A percentile compares a stretch with the other conserved stretches of the same genome.
These are phyloP conservation scores for Didymellaceae sp. DNA, from an alignment of 2,329 filamentous ascomycete genomes.

Conservation along the genomic window DNA sequence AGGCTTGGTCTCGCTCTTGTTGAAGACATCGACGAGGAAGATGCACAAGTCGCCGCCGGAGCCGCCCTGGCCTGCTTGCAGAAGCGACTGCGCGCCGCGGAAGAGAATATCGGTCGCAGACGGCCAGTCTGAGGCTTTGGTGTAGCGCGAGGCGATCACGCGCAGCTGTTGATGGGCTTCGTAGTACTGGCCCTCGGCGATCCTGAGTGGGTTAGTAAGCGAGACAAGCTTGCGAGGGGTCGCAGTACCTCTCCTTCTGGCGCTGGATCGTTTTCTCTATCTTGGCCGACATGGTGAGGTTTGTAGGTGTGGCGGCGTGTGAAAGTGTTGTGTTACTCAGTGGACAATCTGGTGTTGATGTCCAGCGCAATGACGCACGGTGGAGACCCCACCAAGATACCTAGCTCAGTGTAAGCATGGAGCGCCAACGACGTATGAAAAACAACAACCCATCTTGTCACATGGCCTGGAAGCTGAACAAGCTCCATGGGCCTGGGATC, in stretches of 20 bases:
- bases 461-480: too few species aligned
- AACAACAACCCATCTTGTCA: too few species aligned
- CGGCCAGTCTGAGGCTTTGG: constrained; percentile 83
- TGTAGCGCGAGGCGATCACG: constrained; percentile 91
- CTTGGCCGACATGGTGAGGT: constrained; percentile 51
- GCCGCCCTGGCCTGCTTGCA: constrained; percentile 91
- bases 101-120: constrained; percentile 87
- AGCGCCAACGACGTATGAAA: too few species aligned
- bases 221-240: not conserved
- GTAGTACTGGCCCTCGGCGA: constrained; percentile 91
- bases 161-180: constrained; percentile 98
- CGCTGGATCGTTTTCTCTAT: constrained; percentile 75
- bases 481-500: too few species aligned
- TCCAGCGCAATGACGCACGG: constrained; percentile 28
- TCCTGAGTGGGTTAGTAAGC: constrained; percentile 59
- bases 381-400: constrained; percentile 16
- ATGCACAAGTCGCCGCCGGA: constrained; percentile 90
- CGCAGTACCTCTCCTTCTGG: constrained; percentile 74
- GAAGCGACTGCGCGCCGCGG: constrained; percentile 81
- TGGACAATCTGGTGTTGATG: constrained; percentile 1
- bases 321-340: not conserved
- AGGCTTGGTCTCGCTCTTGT: constrained; percentile 79
- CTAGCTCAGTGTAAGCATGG: too few species aligned
- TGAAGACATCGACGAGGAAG: constrained; percentile 88
- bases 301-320: not conserved